phyloP scores from a whole-genome alignment of 225 moss, liverwort and hornwort genomes.

The Sphagnum contortum region DNA sequence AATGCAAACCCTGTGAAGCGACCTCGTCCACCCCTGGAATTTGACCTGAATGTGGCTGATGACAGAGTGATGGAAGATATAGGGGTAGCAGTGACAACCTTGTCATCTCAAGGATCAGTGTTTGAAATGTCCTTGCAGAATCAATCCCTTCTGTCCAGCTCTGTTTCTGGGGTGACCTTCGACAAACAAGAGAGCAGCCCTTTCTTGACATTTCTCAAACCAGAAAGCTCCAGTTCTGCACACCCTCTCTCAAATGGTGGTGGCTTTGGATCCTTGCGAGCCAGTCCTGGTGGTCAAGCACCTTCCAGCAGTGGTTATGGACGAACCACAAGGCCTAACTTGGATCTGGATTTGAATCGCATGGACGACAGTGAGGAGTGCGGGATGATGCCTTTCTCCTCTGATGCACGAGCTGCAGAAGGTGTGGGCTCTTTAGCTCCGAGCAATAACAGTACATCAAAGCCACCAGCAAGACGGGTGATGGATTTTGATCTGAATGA shows the following conservation, averaged over 20 bases:
- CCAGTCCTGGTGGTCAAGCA: constrained; percentile 31
- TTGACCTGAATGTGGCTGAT: constrained; percentile 90
- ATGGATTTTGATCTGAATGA: constrained; percentile 94
- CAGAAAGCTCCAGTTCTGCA: constrained; percentile 70
- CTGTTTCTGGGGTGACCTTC: constrained; percentile 35
- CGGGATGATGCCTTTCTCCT: constrained; percentile 36
- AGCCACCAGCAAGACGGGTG: constrained; percentile 38
- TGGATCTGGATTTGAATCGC: constrained; percentile 82
- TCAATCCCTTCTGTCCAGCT: constrained; percentile 40
- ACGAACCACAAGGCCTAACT: constrained; percentile 31
- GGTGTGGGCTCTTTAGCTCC: constrained; percentile 54
- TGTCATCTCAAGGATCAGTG: constrained; percentile 74
- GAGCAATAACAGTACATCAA: constrained; percentile 65
- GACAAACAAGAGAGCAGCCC: no score
- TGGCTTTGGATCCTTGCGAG: constrained; percentile 4
- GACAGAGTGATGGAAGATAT: constrained; percentile 69
- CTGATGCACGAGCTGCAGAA: constrained; percentile 45
- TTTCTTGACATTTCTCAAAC: constrained; percentile 38
- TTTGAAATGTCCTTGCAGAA: constrained; percentile 58
- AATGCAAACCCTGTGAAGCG: constrained; percentile 33
- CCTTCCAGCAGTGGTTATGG: constrained; percentile 31
- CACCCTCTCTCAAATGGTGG: constrained; percentile 49
- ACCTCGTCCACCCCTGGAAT: constrained; percentile 66
- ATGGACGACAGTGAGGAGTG: constrained; percentile 93
- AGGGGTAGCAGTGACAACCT: constrained; percentile 41